Evolutionary conservation across 306 rosid genomes (phyloP), one percentile per base, ranked within the genome.

Genomic region (Glycine tomentella): DNA sequence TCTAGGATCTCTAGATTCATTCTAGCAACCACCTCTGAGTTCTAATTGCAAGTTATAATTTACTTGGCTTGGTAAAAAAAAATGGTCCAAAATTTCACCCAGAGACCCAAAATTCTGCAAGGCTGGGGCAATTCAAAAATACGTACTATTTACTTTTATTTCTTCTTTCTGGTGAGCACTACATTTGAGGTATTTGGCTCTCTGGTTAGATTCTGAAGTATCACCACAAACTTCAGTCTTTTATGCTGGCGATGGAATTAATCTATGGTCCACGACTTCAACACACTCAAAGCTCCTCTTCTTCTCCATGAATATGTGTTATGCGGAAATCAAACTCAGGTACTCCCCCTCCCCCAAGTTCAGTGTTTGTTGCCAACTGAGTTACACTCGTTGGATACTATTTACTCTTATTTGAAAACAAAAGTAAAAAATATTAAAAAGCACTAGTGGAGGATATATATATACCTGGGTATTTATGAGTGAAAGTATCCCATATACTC

Each of bases 401-500:
- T 15, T 58, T 20, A 61, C 15, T 63, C 1, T 34, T 36, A 34
- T 2, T 64, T 36, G 70, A 42, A 66, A 40, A 36, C 9, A 36
- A 64, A 65, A 40, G 0, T 8, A 1, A 66, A 42, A 5, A 36
- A 4, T 64, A 14, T 34, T 7, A 36, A 36, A 64, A 9, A 34
- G 13, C 7, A 14, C 14, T 7, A 52, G 46, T 4, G 25, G n/a
- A 44, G 59, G 11, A 49, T 3, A 3, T 6, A 84, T 84, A 12
- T 1, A 3, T 6, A 84, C 87, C 78, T 40, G 87, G 87, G 16
- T 69, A 52, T 25, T 69, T 84, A 62, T 80, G 87, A 66, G 81
- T 76, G 78, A 40, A 84, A 8, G 84, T 84, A 69, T 84, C 87
- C 87, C 87, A 84, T 5, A 42, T 69, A 45, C 81, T 68, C 0